A percentile compares a stretch with the other conserved stretches of the same genome.
Evolutionary conservation across 306 rosid genomes (phyloP).

Genomic region (Neltuma alba): DNA sequence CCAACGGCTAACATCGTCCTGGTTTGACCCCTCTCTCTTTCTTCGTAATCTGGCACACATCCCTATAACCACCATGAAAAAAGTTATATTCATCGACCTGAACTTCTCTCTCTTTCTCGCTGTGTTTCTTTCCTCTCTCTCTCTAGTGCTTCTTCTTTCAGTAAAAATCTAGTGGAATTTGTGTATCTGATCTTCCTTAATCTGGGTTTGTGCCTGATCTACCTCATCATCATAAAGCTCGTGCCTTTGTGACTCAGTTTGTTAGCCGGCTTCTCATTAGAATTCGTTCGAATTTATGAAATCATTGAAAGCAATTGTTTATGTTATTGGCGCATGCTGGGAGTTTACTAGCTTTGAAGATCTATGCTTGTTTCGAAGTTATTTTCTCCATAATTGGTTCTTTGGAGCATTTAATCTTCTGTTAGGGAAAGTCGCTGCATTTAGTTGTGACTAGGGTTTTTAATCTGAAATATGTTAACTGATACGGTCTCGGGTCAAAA

Average conservation of each 20-base stretch:
- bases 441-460: slow-evolving; percentile 34
- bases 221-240: neutral
- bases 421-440: neutral
- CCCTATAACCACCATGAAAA: slow-evolving; percentile 26
- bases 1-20: slow-evolving; percentile 68
- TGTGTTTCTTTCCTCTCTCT: neutral
- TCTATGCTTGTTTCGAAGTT: slow-evolving; percentile 13
- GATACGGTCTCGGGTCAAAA: slow-evolving; percentile 9
- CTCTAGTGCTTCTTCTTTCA: neutral
- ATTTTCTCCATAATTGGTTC: neutral
- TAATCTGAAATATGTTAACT: slow-evolving; percentile 17
- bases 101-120: slow-evolving; percentile 13
- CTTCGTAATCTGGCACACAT: slow-evolving; percentile 42
- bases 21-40: slow-evolving; percentile 53
- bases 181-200: slow-evolving; percentile 7
- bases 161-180: slow-evolving; percentile 24
- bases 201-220: neutral
- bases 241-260: slow-evolving; percentile 27
- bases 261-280: neutral
- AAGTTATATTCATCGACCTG: slow-evolving; percentile 26
- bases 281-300: neutral
- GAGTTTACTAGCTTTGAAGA: slow-evolving; percentile 19
- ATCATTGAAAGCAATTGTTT: slow-evolving; percentile 4
- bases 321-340: neutral
- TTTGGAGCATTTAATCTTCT: neutral